Base-by-base conservation (phyloP, 495 filamentous ascomycete species). In the Xylaria longipes region DNA sequence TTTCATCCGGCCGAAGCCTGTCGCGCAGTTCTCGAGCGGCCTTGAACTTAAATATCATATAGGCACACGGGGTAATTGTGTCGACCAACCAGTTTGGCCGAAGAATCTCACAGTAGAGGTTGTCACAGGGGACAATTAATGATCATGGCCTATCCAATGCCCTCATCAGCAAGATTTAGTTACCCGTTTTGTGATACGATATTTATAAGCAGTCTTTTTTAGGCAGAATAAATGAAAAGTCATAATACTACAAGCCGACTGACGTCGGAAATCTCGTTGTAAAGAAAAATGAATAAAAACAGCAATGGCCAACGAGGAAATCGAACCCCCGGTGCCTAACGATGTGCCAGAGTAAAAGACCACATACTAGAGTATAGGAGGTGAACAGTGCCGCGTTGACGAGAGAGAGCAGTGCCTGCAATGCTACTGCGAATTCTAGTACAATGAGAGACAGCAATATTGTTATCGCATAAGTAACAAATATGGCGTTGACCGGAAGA, bases 81-180 rank as follows among this genome's bases (percentile, higher is more conserved):
- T 68, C 8, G 72, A 74, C 17, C 37, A 67, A 14, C 72, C 72
- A 22, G 25, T 74, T 41, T 74, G 72, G 69, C 72, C 72, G 22
- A 63, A 68, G n/a, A 57, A 74, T 61, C 69, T 74, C 27, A 71
- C 41, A 3, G 63, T 71, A 25, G 69, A 74, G 43, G 57, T 74
- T 64, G 64, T 74, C 4, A 61, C 37, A 31, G 67, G 67, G 27
- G 37, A 45, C 8, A 66, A 66, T 66, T 66, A 52, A 31, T 45
- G 22, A 39, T 1, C 2, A 15, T 7, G 6, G 20, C 5, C 20
- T 50, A 50, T n/a, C 7, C 7, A 3, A 20, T 22, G n/a, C 46
- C 46, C 46, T 50, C n/a, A 9, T 11, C 11, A 25, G 20, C n/a
- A 11, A 50, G 2, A 11, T 8, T 3, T 50, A 9, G 46, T 48